A percentile compares a stretch with the other conserved stretches of the same genome.
Evolutionary conservation across 2,329 filamentous ascomycete genomes (phyloP).

Genomic region (Annulohypoxylon truncatum): DNA sequence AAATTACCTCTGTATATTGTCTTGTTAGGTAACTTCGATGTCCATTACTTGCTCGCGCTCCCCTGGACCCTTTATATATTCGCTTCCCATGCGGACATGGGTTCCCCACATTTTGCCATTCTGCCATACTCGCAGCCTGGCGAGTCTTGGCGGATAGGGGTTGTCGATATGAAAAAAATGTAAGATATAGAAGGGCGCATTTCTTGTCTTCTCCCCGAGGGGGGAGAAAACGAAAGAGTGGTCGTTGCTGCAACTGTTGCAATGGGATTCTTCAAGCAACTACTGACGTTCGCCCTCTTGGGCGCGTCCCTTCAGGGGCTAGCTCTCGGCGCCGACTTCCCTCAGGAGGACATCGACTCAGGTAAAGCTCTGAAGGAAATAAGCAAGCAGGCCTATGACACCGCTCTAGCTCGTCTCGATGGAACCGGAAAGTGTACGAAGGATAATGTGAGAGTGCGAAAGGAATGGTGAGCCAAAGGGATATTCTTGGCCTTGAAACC

Average conservation of each 20-base stretch:
- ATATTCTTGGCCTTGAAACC: no score
- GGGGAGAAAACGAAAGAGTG: slow-evolving; percentile 7
- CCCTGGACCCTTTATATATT: slow-evolving; percentile 25
- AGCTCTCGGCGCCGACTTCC: slow-evolving; percentile 39
- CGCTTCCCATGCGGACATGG: slow-evolving; percentile 29
- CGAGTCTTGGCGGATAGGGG: slow-evolving; percentile 35
- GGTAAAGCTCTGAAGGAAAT: slow-evolving; percentile 45
- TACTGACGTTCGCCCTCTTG: slow-evolving; percentile 39
- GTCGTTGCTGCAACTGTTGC: slow-evolving; percentile 28
- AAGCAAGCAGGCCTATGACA: slow-evolving; percentile 43
- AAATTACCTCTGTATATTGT: slow-evolving; percentile 34
- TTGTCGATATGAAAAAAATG: neutral
- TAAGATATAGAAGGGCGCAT: slow-evolving; percentile 27
- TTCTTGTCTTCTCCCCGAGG: slow-evolving; percentile 8
- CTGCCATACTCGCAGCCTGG: slow-evolving; percentile 35
- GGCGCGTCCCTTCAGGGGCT: slow-evolving; percentile 43
- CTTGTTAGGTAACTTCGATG: slow-evolving; percentile 33
- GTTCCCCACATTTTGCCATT: slow-evolving; percentile 39
- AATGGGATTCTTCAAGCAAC: slow-evolving; percentile 41
- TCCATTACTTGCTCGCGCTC: slow-evolving; percentile 17
- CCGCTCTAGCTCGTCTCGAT: slow-evolving; percentile 43
- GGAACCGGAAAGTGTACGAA: slow-evolving; percentile 41
- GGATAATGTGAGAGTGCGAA: slow-evolving; percentile 48
- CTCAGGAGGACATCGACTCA: slow-evolving; percentile 46
- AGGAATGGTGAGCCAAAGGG: slow-evolving; percentile 46